phyloP scores from a whole-genome alignment of 345 rosid genomes.

The Arabis hirsuta region DNA sequence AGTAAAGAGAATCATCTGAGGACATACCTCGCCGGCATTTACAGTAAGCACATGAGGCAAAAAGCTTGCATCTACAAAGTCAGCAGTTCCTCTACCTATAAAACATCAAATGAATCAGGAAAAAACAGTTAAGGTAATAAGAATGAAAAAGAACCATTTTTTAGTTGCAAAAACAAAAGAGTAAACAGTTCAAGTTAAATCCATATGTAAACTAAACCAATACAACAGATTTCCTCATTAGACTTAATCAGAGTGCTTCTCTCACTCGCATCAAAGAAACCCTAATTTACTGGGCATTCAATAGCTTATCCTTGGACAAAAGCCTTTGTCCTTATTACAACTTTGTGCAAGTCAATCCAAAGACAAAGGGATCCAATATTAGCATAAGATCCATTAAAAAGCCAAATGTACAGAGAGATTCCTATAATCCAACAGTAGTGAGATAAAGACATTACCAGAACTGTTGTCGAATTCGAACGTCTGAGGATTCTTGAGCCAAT shows the following conservation, averaged over 20 bases:
- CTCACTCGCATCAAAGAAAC: constrained; percentile 8
- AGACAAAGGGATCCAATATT: constrained; percentile 29
- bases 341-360: constrained; percentile 26
- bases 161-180: constrained; percentile 11
- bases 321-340: constrained; percentile 29
- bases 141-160: background rate
- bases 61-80: constrained; percentile 71
- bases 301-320: constrained; percentile 13
- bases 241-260: background rate
- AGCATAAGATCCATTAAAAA: constrained; percentile 21
- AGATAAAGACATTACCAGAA: constrained; percentile 52
- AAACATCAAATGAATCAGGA: constrained; percentile 14
- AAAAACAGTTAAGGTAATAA: background rate
- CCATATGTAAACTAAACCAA: constrained; percentile 13
- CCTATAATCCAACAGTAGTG: background rate
- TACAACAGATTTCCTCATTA: background rate
- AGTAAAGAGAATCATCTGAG: constrained; percentile 17
- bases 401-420: constrained; percentile 6
- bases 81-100: constrained; percentile 59
- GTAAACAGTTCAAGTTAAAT: constrained; percentile 19
- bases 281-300: constrained; percentile 19
- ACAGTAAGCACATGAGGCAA: constrained; percentile 87
- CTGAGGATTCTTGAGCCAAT: constrained; percentile 62
- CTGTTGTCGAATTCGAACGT: constrained; percentile 54
- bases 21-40: constrained; percentile 86